A percentile compares a stretch with the other conserved stretches of the same genome.
Evolutionary conservation across 75 land plant genomes (phyloP).

Genomic region (Cunninghamia lanceolata): DNA sequence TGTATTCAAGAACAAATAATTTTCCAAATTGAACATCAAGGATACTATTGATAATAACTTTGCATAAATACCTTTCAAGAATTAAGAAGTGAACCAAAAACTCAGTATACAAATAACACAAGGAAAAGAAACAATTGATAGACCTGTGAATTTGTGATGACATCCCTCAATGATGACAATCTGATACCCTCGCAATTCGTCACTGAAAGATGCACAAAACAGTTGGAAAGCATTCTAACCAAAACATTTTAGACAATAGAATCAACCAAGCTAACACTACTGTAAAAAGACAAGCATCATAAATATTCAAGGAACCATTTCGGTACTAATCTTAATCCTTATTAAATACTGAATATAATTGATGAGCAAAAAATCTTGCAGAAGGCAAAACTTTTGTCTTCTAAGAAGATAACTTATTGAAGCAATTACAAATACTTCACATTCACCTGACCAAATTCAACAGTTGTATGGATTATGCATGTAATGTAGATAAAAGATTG

Average conservation of each 20-base stretch:
- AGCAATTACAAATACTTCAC: not conserved
- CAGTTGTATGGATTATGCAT: not conserved
- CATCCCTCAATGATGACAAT: slow-evolving; percentile 6
- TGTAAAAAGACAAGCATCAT: not conserved
- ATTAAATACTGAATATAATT: not conserved
- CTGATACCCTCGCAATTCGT: not conserved
- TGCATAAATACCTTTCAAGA: not conserved
- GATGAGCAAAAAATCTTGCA: not conserved
- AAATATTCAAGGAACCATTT: not conserved
- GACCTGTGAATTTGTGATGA: not conserved
- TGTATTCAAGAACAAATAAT: not conserved
- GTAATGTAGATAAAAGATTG: not conserved
- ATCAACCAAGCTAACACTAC: not conserved
- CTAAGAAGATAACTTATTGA: not conserved
- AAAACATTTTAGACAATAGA: not conserved
- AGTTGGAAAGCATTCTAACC: not conserved
- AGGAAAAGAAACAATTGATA: not conserved
- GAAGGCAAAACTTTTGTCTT: not conserved
- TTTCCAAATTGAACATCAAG: not conserved
- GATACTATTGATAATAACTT: not conserved
- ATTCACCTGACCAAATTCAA: not conserved
- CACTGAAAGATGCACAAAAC: not conserved
- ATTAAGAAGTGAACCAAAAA: not conserved
- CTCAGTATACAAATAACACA: not conserved
- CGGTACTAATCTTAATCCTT: not conserved